These are phyloP conservation scores for Penicillium bialowiezense DNA, from an alignment of 495 filamentous ascomycete species.

Conservation along the genomic window DNA sequence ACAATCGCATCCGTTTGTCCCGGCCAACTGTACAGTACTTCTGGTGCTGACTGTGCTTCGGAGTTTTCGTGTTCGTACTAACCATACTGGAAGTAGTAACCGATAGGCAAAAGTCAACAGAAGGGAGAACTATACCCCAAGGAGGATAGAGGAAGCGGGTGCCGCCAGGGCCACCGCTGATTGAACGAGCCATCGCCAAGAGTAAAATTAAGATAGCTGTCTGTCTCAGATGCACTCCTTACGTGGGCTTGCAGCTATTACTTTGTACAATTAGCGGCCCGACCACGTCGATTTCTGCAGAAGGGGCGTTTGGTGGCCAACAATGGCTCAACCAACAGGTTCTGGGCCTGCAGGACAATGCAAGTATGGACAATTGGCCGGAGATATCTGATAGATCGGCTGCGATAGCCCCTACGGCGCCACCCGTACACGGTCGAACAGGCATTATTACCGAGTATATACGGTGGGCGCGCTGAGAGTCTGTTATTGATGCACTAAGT, in stretches of 20 bases:
- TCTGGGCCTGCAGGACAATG: conserved; percentile 4
- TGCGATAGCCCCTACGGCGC: conserved; percentile 2
- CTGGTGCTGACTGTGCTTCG: background rate
- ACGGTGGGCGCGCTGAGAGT: no score
- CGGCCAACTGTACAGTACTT: background rate
- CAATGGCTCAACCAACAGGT: background rate
- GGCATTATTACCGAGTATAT: background rate
- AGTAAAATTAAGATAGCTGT: conserved; percentile 9
- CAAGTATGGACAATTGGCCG: background rate
- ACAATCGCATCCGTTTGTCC: background rate
- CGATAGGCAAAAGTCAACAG: background rate
- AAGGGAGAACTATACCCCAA: background rate
- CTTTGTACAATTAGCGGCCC: conserved; percentile 9
- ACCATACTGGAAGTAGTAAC: background rate
- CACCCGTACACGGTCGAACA: background rate
- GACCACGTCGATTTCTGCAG: conserved; percentile 4
- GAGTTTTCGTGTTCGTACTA: background rate
- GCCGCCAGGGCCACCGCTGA: background rate
- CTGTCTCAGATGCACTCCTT: conserved; percentile 13
- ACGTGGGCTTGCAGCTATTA: background rate
- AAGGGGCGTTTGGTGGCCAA: conserved; percentile 1
- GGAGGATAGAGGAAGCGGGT: background rate
- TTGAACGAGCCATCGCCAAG: conserved; percentile 1
- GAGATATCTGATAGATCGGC: conserved; percentile 2
- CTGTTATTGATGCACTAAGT: background rate